Evolutionary conservation across 108 stramenopile genomes (phyloP), one percentile per base, ranked within the genome.

Genomic region (Cylindrotheca closterium): DNA sequence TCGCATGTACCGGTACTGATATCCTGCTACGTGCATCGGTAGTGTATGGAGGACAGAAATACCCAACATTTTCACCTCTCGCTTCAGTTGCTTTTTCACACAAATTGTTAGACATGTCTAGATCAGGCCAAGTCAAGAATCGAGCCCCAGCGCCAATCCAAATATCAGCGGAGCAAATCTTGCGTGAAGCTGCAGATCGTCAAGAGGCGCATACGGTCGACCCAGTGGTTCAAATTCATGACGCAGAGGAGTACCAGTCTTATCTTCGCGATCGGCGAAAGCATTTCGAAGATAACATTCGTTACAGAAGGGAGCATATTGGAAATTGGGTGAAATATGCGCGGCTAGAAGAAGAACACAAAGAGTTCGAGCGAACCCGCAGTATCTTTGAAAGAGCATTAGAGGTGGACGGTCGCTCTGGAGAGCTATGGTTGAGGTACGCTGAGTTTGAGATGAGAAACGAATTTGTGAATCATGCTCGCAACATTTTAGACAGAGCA

Each of bases 61-160:
- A n/a, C n/a, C n/a, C n/a, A n/a, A n/a, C n/a, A n/a, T n/a, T n/a
- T n/a, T n/a, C n/a, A n/a, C n/a, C n/a, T n/a, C n/a, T n/a, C n/a
- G n/a, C n/a, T n/a, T n/a, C n/a, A n/a, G n/a, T n/a, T n/a, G n/a
- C n/a, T n/a, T n/a, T n/a, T n/a, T 42, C 37, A 42, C 10, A 7
- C 37, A 10, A 7, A 42, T 42, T 42, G 7, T 42, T 15, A 42
- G 37, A 7, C 37, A 42, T 42, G 37, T 42, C 37, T 28, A n/a
- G 48, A 27, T 24, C 56, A n/a, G 51, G 64, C 22, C 75, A 83
- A 48, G 96, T 97, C 21, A 98, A 99, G 88, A 99, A 99, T 77
- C 90, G 99, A 30, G 99, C 99, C 47, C 97, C 99, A 33, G 99
- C 99, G 28, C 88, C 96, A 47, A 97, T 99, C 71, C 99, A 99